Base-by-base conservation (phyloP, 2,329 filamentous ascomycete species). In the Fusarium stilboides region DNA sequence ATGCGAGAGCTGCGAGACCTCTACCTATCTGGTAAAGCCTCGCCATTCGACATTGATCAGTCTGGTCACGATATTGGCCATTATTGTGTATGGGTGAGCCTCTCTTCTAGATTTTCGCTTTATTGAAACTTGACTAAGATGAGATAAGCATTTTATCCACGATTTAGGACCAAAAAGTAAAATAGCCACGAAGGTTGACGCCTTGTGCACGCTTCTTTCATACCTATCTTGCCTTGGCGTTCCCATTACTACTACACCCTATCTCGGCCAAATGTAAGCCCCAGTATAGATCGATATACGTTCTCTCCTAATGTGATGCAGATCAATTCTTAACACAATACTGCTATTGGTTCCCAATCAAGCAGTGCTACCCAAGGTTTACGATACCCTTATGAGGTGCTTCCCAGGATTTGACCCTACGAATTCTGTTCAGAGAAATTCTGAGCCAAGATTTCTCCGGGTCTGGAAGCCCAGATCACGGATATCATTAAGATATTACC, bases 141-240 rank as follows among this genome's bases (percentile, higher is more conserved):
- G 3, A 3, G 28, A 31, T 12, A 31, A 31, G 5, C 1, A 12
- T 31, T 3, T 31, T 5, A 4, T 31, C 2, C 28, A 4, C 10
- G 9, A 4, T 31, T 3, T 10, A 2, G 4, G 5, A 9, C 10
- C 28, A 31, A 9, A 2, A 10, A 10, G 10, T 3, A 3, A 1
- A 31, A 12, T 13, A 12, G 28, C 9, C 28, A 3, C 3, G 1
- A 1, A 31, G 3, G 3, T 17, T 3, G 26, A 22, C 17, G 3
- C n/a, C 3, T 17, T 33, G 3, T 28, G 8, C 14, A 31, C 8
- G 24, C 3, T 42, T 31, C 4, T 52, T 1, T 40, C 36, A 4
- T 52, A 22, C 9, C 22, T 52, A 37, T 33, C 22, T n/a, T 19
- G 42, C 8, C 24, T n/a, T 33, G 49, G 49, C 7, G 37, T 52